phyloP scores from a whole-genome alignment of 768 basidiomycete species.

The Auriscalpium microsporum region DNA sequence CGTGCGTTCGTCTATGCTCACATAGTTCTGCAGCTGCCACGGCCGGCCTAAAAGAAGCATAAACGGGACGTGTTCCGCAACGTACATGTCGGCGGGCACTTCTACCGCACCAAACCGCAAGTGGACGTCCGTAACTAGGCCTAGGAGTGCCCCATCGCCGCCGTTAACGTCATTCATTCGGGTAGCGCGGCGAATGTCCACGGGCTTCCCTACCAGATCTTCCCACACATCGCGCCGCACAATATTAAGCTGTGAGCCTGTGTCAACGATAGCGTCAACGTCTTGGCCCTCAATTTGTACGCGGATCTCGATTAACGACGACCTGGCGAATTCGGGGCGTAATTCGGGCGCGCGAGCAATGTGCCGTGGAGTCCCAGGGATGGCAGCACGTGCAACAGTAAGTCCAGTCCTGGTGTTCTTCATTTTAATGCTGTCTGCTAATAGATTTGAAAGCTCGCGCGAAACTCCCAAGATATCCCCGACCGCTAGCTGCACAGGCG shows the following conservation, averaged over 20 bases:
- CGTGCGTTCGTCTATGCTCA: constrained; percentile 15
- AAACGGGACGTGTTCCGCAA: constrained; percentile 15
- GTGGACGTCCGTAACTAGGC: constrained; percentile 16
- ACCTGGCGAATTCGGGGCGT: too few species aligned
- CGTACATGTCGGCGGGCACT: constrained; percentile 17
- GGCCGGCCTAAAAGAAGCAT: constrained; percentile 17
- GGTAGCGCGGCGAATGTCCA: neutral
- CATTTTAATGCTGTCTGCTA: too few species aligned
- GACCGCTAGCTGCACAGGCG: too few species aligned
- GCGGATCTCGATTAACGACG: neutral
- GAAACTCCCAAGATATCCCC: too few species aligned
- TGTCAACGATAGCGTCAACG: neutral
- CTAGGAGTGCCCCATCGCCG: constrained; percentile 14
- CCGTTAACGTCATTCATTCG: constrained; percentile 24
- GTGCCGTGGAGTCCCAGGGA: too few species aligned
- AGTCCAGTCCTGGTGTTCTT: too few species aligned
- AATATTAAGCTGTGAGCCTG: too few species aligned
- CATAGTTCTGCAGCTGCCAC: constrained; percentile 17
- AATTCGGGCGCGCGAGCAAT: too few species aligned
- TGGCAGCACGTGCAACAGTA: too few species aligned
- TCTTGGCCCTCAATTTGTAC: neutral
- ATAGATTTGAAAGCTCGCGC: too few species aligned
- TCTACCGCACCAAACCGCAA: constrained; percentile 17
- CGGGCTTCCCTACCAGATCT: neutral
- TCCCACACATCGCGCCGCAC: neutral